Conservation (phyloP, 495 filamentous ascomycete genomes). For the Podospora pseudoanserina region DNA sequence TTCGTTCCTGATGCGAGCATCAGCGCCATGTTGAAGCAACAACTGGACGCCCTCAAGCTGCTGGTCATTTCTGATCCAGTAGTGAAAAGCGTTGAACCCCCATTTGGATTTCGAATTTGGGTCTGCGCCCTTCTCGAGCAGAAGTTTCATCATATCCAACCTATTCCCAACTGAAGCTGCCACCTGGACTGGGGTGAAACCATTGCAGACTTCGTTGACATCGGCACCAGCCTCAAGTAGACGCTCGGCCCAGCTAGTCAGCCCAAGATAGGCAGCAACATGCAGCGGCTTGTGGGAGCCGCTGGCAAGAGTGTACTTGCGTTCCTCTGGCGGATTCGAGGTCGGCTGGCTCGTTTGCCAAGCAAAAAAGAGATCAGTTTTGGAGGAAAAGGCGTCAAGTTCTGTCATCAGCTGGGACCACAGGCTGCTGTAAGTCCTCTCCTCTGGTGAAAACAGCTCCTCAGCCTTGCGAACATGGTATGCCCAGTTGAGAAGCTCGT, state of each 20-base stretch:
- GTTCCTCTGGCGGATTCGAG: not conserved
- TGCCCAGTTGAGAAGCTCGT: slow-evolving; percentile 25
- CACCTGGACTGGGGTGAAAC: slow-evolving; percentile 48
- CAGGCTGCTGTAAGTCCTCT: slow-evolving; percentile 11
- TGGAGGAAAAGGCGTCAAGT: slow-evolving; percentile 22
- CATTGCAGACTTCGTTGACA: slow-evolving; percentile 13
- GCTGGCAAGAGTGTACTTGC: not conserved
- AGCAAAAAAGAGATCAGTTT: slow-evolving; percentile 11
- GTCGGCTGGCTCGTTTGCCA: slow-evolving; percentile 22
- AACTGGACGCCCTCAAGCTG: not conserved
- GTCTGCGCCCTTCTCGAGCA: slow-evolving; percentile 48
- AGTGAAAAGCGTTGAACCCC: not conserved
- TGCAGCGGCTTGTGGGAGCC: slow-evolving; percentile 16
- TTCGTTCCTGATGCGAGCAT: not conserved
- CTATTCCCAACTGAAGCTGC: slow-evolving; percentile 44
- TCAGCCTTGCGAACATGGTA: slow-evolving; percentile 25
- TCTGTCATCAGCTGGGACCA: slow-evolving; percentile 24
- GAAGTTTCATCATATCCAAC: slow-evolving; percentile 44
- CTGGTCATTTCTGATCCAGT: slow-evolving; percentile 1
- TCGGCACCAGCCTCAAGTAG: slow-evolving; percentile 19
- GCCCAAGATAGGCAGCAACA: slow-evolving; percentile 18
- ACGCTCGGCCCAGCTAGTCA: slow-evolving; percentile 18
- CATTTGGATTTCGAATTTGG: slow-evolving; percentile 31
- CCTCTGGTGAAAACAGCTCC: slow-evolving; percentile 18
- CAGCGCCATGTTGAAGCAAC: slow-evolving; percentile 16